Percentiles rank a stretch among this genome's conserved stretches.
These are phyloP conservation scores for Sicyos edulis DNA, from an alignment of 306 rosid species.

Conservation along the genomic window DNA sequence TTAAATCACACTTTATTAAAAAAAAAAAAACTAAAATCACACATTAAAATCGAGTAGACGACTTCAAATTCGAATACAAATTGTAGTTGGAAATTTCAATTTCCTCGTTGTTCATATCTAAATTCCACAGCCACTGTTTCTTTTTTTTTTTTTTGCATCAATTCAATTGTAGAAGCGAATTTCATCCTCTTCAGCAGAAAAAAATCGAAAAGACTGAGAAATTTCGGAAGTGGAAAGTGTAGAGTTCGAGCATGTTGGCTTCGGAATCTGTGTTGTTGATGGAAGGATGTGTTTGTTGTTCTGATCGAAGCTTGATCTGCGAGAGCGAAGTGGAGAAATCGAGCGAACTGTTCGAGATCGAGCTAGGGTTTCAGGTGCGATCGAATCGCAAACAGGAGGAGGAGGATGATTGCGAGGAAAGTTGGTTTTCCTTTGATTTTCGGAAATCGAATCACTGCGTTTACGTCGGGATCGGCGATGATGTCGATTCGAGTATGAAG, in stretches of 20 bases:
- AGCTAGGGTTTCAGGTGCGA: conserved; percentile 18
- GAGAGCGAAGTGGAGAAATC: conserved; percentile 15
- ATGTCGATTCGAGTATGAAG: conserved; percentile 45
- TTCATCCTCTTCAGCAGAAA: no score
- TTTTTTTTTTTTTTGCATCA: neutral
- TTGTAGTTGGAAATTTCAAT: no score
- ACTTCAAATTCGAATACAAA: neutral
- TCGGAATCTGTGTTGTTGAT: neutral
- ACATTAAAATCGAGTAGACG: neutral
- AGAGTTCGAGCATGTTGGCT: neutral
- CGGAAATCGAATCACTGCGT: conserved; percentile 31
- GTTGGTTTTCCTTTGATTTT: conserved; percentile 22
- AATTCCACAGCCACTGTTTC: neutral
- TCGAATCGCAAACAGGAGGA: neutral
- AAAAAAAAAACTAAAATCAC: neutral
- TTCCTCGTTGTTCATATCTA: no score
- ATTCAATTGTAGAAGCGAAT: no score
- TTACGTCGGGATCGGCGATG: conserved; percentile 64
- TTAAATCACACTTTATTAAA: neutral
- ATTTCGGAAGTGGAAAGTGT: neutral
- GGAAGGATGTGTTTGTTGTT: neutral
- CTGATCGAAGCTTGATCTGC: neutral
- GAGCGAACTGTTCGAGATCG: conserved; percentile 27
- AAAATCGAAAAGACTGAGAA: neutral
- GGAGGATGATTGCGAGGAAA: conserved; percentile 7